phyloP scores from a whole-genome alignment of 106 monocot genomes.

The Alisma plantagoaquatica region DNA sequence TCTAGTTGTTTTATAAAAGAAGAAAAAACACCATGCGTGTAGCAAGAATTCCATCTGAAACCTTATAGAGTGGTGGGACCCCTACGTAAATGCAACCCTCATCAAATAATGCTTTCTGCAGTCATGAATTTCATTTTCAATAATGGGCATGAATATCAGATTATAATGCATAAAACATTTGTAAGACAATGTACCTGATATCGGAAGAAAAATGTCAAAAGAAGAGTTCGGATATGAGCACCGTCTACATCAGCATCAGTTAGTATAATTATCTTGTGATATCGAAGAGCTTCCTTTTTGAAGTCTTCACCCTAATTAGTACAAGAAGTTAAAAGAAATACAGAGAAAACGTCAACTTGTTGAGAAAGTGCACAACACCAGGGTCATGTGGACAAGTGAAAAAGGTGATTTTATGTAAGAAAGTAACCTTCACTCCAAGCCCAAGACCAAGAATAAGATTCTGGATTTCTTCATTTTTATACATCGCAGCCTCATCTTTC shows the following conservation, averaged over 20 bases:
- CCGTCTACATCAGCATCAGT: conserved; percentile 99
- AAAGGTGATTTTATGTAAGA: background rate
- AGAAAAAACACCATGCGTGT: background rate
- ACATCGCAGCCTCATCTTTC: conserved; percentile 95
- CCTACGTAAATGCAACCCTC: conserved; percentile 98
- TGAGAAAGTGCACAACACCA: too few species aligned
- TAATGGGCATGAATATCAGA: background rate
- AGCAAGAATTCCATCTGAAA: too few species aligned
- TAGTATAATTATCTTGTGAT: conserved; percentile 97
- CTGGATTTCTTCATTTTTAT: conserved; percentile 99
- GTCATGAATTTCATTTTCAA: background rate
- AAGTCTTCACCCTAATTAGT: conserved; percentile 88
- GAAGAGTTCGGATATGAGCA: conserved; percentile 93
- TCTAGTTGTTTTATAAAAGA: background rate
- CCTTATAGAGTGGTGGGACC: conserved; percentile 96
- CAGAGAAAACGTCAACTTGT: too few species aligned
- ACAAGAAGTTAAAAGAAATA: too few species aligned
- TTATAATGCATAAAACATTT: background rate
- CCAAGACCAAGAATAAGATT: conserved; percentile 97
- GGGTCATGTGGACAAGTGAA: background rate
- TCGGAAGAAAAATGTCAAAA: conserved; percentile 98
- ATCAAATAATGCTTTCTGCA: conserved; percentile 91
- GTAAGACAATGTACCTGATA: conserved; percentile 58
- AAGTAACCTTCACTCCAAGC: conserved; percentile 88
- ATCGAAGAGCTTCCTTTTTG: conserved; percentile 74